Evolutionary conservation across 2,329 filamentous ascomycete genomes (phyloP).

Genomic region (Chaetomiaceae sp.): DNA sequence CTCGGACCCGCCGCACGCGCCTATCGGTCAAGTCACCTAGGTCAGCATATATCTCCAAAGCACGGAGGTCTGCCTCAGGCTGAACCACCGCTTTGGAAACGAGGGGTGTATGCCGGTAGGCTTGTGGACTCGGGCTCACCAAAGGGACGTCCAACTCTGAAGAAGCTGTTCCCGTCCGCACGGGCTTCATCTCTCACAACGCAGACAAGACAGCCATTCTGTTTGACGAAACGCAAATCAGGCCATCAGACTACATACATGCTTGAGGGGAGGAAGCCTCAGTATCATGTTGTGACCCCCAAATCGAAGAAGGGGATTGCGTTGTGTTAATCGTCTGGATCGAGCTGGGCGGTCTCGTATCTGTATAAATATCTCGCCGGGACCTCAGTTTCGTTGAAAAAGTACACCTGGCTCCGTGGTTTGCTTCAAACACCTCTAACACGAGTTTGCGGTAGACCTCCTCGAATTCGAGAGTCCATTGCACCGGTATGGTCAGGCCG

Average conservation of each 20-base stretch:
- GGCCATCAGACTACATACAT: too few species aligned
- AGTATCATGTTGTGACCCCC: not conserved
- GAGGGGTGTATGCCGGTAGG: too few species aligned
- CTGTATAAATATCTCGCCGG: not conserved
- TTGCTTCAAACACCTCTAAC: not conserved
- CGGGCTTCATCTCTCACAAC: not conserved
- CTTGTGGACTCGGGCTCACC: not conserved
- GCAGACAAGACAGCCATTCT: not conserved
- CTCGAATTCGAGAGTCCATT: not conserved
- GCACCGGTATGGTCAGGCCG: not conserved
- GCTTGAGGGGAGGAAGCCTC: too few species aligned
- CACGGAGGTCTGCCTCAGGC: too few species aligned
- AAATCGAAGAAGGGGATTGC: not conserved
- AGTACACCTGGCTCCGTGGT: not conserved
- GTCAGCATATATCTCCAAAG: too few species aligned
- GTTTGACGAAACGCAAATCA: not conserved
- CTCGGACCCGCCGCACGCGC: not conserved
- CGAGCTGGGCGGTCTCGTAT: not conserved
- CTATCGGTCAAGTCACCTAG: not conserved
- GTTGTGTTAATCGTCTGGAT: not conserved
- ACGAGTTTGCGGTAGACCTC: not conserved
- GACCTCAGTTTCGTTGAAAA: not conserved
- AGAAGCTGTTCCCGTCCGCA: not conserved
- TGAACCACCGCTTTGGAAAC: too few species aligned
- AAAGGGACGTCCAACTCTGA: not conserved